phyloP scores from a whole-genome alignment of 352 stramenopile genomes.

The Phytophthora capsici region DNA sequence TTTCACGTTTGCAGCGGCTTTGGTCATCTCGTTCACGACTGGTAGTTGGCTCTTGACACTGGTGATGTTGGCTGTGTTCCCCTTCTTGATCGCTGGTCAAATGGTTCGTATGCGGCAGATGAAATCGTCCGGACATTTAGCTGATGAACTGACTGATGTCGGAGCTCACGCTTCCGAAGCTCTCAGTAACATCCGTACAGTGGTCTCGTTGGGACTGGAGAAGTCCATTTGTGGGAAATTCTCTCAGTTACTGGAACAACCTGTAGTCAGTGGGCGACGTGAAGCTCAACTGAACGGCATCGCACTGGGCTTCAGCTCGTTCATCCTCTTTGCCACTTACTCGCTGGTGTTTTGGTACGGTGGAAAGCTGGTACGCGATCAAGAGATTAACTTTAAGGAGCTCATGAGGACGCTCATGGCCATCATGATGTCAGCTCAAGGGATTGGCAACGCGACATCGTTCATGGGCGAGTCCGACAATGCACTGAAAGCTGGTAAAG shows the following conservation, averaged over 20 bases:
- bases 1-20: slow-evolving; percentile 52
- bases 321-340: slow-evolving; percentile 44
- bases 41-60: slow-evolving; percentile 26
- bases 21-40: slow-evolving; percentile 65
- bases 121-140: slow-evolving; percentile 20
- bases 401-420: slow-evolving; percentile 50
- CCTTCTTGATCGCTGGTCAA: slow-evolving; percentile 55
- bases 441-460: slow-evolving; percentile 31
- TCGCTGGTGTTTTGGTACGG: slow-evolving; percentile 72
- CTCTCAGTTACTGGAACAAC: slow-evolving; percentile 29
- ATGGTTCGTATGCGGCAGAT: slow-evolving; percentile 47
- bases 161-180: slow-evolving; percentile 55
- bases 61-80: slow-evolving; percentile 68
- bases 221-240: slow-evolving; percentile 29
- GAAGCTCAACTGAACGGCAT: slow-evolving; percentile 48
- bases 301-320: slow-evolving; percentile 54
- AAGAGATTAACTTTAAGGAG: slow-evolving; percentile 34
- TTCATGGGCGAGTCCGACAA: slow-evolving; percentile 65
- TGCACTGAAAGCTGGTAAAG: slow-evolving; percentile 55
- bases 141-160: slow-evolving; percentile 30
- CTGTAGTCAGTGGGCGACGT: slow-evolving; percentile 24
- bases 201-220: slow-evolving; percentile 49
- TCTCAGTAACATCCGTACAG: slow-evolving; percentile 52
- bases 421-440: slow-evolving; percentile 51
- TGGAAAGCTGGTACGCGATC: slow-evolving; percentile 45